Percentiles rank a stretch among this genome's conserved stretches.
These are phyloP conservation scores for Mallotus japonicus DNA, from an alignment of 441 rosid species.

Conservation along the genomic window DNA sequence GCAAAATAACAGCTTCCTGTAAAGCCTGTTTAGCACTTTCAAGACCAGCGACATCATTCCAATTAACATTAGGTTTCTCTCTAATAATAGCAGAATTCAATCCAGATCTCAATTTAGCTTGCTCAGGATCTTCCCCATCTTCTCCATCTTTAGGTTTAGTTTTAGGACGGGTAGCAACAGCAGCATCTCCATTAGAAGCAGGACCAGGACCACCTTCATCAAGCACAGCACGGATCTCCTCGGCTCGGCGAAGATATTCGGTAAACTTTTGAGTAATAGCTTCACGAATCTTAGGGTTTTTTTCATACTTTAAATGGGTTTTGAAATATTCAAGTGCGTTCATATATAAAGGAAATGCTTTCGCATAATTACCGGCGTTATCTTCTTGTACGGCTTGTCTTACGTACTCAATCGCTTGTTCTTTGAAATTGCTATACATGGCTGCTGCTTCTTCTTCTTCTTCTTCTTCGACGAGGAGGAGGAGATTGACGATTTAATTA, in stretches of 20 bases:
- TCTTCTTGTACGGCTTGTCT: constrained; percentile 93
- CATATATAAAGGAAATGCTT: constrained; percentile 93
- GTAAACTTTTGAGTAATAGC: constrained; percentile 94
- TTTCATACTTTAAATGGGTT: constrained; percentile 98
- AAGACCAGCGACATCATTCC: constrained; percentile 77
- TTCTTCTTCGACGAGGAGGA: too few species aligned
- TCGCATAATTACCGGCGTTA: constrained; percentile 87
- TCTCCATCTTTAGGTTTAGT: constrained; percentile 79
- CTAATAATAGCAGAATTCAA: constrained; percentile 76
- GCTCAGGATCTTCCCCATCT: constrained; percentile 81
- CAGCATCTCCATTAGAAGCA: constrained; percentile 80
- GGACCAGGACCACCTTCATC: constrained; percentile 94
- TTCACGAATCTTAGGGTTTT: constrained; percentile 87
- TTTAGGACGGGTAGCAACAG: constrained; percentile 83
- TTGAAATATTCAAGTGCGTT: constrained; percentile 97
- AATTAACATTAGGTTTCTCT: constrained; percentile 80
- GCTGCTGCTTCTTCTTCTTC: neutral
- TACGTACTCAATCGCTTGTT: constrained; percentile 97
- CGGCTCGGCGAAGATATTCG: constrained; percentile 97
- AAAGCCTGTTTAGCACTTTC: constrained; percentile 85
- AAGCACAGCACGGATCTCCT: constrained; percentile 94
- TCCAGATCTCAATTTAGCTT: constrained; percentile 76
- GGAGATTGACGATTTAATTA: too few species aligned
- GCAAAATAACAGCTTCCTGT: constrained; percentile 95
- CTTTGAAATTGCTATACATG: constrained; percentile 99